These are phyloP conservation scores for Penicillium sp. DNA, from an alignment of 2,329 filamentous ascomycete genomes.

Conservation along the genomic window DNA sequence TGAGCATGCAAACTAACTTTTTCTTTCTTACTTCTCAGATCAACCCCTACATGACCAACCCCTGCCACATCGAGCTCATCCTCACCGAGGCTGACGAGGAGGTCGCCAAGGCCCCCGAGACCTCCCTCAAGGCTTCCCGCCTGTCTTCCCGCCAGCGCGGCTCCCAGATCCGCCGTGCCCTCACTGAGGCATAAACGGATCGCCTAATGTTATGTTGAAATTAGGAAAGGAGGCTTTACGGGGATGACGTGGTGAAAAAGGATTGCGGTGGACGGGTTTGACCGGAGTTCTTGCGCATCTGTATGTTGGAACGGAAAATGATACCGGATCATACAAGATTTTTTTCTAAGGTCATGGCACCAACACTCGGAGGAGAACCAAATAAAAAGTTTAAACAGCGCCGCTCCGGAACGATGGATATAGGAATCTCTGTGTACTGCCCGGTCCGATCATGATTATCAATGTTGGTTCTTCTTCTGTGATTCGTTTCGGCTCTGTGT, in stretches of 20 bases:
- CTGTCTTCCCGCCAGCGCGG: conserved; percentile 94
- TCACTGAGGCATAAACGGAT: conserved; percentile 58
- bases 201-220: conserved; percentile 14
- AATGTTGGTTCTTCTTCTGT: conserved; percentile 32
- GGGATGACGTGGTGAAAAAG: conserved; percentile 36
- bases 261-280: conserved; percentile 36
- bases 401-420: conserved; percentile 29
- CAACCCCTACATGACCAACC: conserved; percentile 99
- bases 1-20: not conserved
- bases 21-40: conserved; percentile 63
- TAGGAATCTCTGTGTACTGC: conserved; percentile 32
- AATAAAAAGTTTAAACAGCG: conserved; percentile 36
- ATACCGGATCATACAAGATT: conserved; percentile 35
- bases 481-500: conserved; percentile 10
- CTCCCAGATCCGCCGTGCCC: conserved; percentile 62
- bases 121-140: conserved; percentile 59
- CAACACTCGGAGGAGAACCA: conserved; percentile 33
- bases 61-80: conserved; percentile 99
- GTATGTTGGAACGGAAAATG: conserved; percentile 37
- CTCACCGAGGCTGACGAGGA: conserved; percentile 96
- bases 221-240: conserved; percentile 23
- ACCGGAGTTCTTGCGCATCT: conserved; percentile 42
- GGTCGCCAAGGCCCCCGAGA: conserved; percentile 80
- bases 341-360: conserved; percentile 33
- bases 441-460: conserved; percentile 33